These are phyloP conservation scores for Eleusine coracana DNA, from an alignment of 176 grass and related monocot species.

Conservation along the genomic window DNA sequence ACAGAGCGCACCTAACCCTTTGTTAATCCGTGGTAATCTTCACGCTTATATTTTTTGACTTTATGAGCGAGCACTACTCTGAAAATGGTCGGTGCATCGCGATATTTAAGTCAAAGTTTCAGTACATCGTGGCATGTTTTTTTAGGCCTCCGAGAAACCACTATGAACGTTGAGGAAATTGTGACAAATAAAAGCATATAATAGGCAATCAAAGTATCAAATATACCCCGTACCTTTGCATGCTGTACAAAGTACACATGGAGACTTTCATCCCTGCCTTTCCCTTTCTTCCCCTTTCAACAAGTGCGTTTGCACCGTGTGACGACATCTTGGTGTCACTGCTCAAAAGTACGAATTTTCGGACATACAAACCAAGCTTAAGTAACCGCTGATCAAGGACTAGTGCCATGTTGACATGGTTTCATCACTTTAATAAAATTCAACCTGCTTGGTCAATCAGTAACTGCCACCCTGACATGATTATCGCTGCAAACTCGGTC, in stretches of 20 bases:
- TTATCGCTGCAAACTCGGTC: too few relatives aligned
- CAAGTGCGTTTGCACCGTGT: background rate
- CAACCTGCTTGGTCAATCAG: too few relatives aligned
- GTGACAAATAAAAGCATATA: background rate
- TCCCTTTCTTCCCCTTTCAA: background rate
- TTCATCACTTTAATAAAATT: conserved; percentile 11
- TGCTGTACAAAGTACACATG: background rate
- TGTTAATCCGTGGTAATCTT: too few relatives aligned
- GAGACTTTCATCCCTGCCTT: too few relatives aligned
- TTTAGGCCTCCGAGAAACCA: background rate
- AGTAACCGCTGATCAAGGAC: background rate
- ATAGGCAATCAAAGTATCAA: background rate
- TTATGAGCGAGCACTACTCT: too few relatives aligned
- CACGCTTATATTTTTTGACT: too few relatives aligned
- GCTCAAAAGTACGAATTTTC: background rate
- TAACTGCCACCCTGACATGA: too few relatives aligned
- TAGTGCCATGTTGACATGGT: background rate
- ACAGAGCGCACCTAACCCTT: too few relatives aligned
- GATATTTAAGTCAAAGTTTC: too few relatives aligned
- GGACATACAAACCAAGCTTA: background rate
- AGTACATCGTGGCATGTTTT: too few relatives aligned
- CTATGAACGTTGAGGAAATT: background rate
- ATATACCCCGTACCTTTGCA: background rate
- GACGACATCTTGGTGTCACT: conserved; percentile 11
- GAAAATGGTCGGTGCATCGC: too few relatives aligned